Conservation (phyloP, 352 stramenopile species). For the Phytophthora megakarya region DNA sequence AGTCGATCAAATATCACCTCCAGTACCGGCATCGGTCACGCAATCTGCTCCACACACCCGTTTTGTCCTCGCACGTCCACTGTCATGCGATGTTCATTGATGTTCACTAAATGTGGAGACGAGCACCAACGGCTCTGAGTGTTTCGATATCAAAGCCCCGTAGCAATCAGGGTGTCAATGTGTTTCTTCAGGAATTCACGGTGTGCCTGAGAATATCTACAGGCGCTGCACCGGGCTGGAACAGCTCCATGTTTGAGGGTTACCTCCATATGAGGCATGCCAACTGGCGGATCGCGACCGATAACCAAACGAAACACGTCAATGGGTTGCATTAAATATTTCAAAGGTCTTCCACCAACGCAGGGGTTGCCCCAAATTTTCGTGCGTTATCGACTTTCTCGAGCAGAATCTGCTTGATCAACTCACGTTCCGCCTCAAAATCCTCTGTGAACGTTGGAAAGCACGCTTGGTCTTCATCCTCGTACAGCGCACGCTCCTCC, state of each 20-base stretch:
- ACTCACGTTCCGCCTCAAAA: not conserved
- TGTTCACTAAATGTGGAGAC: not conserved
- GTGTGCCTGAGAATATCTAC: too few species aligned
- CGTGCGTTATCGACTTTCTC: slow-evolving; percentile 1
- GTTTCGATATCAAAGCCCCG: not conserved
- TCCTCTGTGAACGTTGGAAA: slow-evolving; percentile 1
- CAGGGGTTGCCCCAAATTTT: not conserved
- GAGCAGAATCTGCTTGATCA: slow-evolving; percentile 2
- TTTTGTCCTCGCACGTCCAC: slow-evolving; percentile 16
- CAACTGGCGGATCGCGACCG: too few species aligned
- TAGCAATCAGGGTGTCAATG: too few species aligned
- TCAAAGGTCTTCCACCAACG: not conserved
- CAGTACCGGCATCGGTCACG: slow-evolving; percentile 22
- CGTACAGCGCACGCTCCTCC: slow-evolving; percentile 2
- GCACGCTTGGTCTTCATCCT: slow-evolving; percentile 14
- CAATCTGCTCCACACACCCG: not conserved
- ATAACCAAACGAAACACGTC: too few species aligned
- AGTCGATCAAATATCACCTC: slow-evolving; percentile 17
- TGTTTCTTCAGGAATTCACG: too few species aligned
- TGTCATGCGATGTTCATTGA: slow-evolving; percentile 7
- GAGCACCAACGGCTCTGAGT: too few species aligned
- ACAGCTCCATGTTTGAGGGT: too few species aligned
- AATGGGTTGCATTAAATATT: slow-evolving; percentile 2
- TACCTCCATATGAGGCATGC: too few species aligned
- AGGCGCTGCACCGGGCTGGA: too few species aligned